Evolutionary conservation across 345 rosid genomes (phyloP).

Genomic region (Salix viminalis): DNA sequence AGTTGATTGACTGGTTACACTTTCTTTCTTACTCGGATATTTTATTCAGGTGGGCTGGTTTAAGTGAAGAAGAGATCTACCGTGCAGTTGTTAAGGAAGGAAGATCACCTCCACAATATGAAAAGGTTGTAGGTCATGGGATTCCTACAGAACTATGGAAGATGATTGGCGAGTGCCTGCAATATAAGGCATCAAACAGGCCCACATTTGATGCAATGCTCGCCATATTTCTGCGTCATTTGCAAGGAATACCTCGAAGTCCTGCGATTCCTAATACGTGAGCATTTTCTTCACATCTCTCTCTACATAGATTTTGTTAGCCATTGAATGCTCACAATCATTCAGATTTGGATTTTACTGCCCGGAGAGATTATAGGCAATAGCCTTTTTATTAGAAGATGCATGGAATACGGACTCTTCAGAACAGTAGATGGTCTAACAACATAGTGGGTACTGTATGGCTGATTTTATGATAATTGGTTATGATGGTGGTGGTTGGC

Average conservation of each 20-base stretch:
- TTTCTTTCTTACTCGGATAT: not conserved
- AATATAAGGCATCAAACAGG: slow-evolving; percentile 82
- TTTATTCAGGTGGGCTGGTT: slow-evolving; percentile 81
- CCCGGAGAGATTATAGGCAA: too few species aligned
- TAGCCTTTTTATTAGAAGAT: too few species aligned
- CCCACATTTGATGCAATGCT: slow-evolving; percentile 90
- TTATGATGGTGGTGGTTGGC: too few species aligned
- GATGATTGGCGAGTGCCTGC: slow-evolving; percentile 98
- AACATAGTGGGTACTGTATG: too few species aligned
- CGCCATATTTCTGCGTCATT: slow-evolving; percentile 80
- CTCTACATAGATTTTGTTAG: not conserved
- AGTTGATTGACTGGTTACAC: slow-evolving; percentile 11
- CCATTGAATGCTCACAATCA: not conserved
- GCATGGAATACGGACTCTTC: too few species aligned
- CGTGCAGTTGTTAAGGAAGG: slow-evolving; percentile 80
- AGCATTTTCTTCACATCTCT: slow-evolving; percentile 18
- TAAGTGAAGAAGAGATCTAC: slow-evolving; percentile 85
- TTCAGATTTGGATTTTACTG: too few species aligned
- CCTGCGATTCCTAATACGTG: slow-evolving; percentile 90
- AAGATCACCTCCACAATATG: slow-evolving; percentile 91
- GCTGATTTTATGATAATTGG: too few species aligned
- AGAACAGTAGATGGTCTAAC: too few species aligned
- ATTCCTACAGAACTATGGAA: slow-evolving; percentile 93
- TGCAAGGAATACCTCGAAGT: slow-evolving; percentile 88
- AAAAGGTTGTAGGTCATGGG: slow-evolving; percentile 96